A percentile compares a stretch with the other conserved stretches of the same genome.
phyloP scores from a whole-genome alignment of 192 early-diverging fungal genomes.

The Coemansia sp. region DNA sequence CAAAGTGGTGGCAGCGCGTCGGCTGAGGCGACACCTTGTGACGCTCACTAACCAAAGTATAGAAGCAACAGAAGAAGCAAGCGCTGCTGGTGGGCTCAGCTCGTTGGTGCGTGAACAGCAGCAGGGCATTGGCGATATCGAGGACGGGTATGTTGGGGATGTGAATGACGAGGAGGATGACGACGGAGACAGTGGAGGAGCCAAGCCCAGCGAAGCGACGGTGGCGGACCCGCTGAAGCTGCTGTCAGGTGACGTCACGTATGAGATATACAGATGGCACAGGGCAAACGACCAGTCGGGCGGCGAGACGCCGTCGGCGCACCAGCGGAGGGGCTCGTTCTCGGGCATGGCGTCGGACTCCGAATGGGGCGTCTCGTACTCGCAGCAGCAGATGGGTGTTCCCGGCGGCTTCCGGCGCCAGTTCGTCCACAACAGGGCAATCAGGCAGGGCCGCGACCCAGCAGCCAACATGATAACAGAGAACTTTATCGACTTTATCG shows the following conservation, averaged over 20 bases:
- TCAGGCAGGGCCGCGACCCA: slow-evolving; percentile 58
- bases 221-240: slow-evolving; percentile 57
- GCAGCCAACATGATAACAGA: slow-evolving; percentile 67
- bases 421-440: slow-evolving; percentile 75
- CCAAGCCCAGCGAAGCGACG: slow-evolving; percentile 7
- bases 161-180: slow-evolving; percentile 37
- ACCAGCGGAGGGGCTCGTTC: slow-evolving; percentile 32
- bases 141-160: slow-evolving; percentile 38
- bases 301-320: slow-evolving; percentile 2
- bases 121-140: slow-evolving; percentile 11
- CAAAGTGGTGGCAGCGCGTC: slow-evolving; percentile 53
- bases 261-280: slow-evolving; percentile 86
- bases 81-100: background rate
- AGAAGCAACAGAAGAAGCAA: background rate
- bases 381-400: slow-evolving; percentile 54
- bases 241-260: slow-evolving; percentile 71
- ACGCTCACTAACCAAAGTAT: slow-evolving; percentile 33
- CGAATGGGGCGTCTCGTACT: slow-evolving; percentile 42
- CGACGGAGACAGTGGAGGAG: slow-evolving; percentile 7
- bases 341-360: slow-evolving; percentile 37
- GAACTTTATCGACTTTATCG: slow-evolving; percentile 93
- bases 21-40: slow-evolving; percentile 70
- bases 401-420: slow-evolving; percentile 90
- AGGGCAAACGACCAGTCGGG: slow-evolving; percentile 55
- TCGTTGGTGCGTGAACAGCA: background rate